Evolutionary conservation across 345 rosid species (phyloP), one percentile per base, ranked within the genome.

Genomic region (Viola odorata): DNA sequence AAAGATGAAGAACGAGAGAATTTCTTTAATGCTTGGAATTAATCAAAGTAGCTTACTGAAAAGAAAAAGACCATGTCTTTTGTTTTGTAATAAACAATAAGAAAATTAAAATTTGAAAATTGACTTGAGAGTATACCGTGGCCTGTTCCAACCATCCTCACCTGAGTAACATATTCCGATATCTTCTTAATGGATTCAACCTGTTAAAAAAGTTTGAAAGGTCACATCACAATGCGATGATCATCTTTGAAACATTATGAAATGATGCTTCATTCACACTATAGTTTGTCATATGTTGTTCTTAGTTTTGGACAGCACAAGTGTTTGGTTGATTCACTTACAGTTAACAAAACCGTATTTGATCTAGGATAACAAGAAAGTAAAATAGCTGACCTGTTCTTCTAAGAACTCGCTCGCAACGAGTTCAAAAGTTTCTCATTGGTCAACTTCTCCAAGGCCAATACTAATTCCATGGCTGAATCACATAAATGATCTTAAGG

Each of bases 141-240:
- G 56, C 76, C 76, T 53, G 61, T 56, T 16, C 64, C 76, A 8
- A 72, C 50, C 45, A 71, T 66, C 57, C 76, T 62, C 68, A 72
- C 60, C 67, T 66, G 76, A 52, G 71, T 71, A 50, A 72, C 76
- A 14, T 72, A 72, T 61, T 66, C 71, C 39, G 76, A 72, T 45
- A 72, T 66, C 23, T 55, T 72, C n/a, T 72, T 72, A n/a, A 72
- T 72, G 39, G 71, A 67, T 2, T 72, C 68, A 36, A 72, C 71
- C 76, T 66, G 15, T 14, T 16, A 5, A 10, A 39, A 32, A 37
- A 10, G 16, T 5, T 14, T 8, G 6, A 40, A 59, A 23, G 51
- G 54, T 8, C 53, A 58, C 12, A 15, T 4, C 16, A 11, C 13
- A 45, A 17, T 50, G 8, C 12, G 41, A 57, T n/a, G n/a, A n/a